phyloP scores from a whole-genome alignment of 2,329 filamentous ascomycete species.

The Basipetospora chlamydospora region DNA sequence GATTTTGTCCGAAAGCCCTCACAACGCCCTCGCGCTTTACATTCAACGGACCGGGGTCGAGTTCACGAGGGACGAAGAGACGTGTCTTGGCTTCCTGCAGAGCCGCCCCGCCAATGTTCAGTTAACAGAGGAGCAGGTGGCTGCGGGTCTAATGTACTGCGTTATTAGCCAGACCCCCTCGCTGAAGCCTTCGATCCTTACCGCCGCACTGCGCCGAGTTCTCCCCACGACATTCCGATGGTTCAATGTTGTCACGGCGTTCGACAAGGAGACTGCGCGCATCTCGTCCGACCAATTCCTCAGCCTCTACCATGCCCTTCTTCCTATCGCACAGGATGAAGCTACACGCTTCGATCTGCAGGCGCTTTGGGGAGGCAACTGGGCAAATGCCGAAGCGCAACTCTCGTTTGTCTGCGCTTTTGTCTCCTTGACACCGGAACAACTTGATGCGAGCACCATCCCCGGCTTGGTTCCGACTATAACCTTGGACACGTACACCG shows the following conservation, averaged over 20 bases:
- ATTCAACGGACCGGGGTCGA: constrained; percentile 63
- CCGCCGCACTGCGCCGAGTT: constrained; percentile 49
- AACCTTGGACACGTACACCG: constrained; percentile 40
- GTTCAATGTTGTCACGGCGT: constrained; percentile 60
- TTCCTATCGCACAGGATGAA: constrained; percentile 51
- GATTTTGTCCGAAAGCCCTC: constrained; percentile 43
- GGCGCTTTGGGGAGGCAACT: constrained; percentile 75
- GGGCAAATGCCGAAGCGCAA: constrained; percentile 77
- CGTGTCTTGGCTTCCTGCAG: constrained; percentile 40
- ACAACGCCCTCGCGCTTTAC: constrained; percentile 44
- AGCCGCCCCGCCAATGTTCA: constrained; percentile 39
- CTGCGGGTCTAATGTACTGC: constrained; percentile 58
- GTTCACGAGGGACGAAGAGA: constrained; percentile 62
- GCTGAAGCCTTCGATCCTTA: constrained; percentile 37
- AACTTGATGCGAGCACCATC: constrained; percentile 74
- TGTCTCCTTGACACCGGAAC: constrained; percentile 56
- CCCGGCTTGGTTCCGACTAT: constrained; percentile 71
- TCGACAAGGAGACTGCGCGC: constrained; percentile 66
- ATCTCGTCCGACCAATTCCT: constrained; percentile 71
- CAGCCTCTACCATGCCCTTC: constrained; percentile 62
- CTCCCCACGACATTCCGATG: constrained; percentile 50
- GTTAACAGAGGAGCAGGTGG: constrained; percentile 69
- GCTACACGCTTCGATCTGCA: constrained; percentile 59
- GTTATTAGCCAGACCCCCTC: constrained; percentile 41
- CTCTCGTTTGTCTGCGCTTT: constrained; percentile 89